Conservation (phyloP, 495 filamentous ascomycete genomes). For the Xylaria cubensis region DNA sequence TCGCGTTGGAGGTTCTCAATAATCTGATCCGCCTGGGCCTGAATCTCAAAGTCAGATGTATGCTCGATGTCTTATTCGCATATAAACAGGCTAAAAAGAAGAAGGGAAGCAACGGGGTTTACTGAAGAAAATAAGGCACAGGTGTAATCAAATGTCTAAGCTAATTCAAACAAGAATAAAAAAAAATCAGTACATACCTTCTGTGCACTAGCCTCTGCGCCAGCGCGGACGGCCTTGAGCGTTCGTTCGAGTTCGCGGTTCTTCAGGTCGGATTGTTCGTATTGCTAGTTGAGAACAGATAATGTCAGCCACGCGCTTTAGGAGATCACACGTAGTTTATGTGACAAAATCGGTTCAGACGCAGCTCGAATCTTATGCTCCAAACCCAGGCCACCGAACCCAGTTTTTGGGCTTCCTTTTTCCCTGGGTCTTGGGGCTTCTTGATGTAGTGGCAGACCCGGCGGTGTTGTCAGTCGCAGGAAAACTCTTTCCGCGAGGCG, state of each 20-base stretch:
- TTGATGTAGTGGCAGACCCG: not conserved
- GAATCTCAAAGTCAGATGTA: constrained; percentile 31
- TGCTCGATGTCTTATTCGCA: not conserved
- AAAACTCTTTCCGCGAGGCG: constrained; percentile 1
- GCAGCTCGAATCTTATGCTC: not conserved
- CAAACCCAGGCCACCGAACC: constrained; percentile 7
- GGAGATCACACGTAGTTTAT: not conserved
- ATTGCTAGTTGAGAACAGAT: constrained; percentile 44
- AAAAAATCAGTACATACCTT: constrained; percentile 50
- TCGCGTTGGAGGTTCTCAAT: constrained; percentile 80
- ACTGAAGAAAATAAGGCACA: constrained; percentile 24
- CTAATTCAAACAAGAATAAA: constrained; percentile 12
- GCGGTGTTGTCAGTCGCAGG: not conserved
- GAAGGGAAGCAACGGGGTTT: not conserved
- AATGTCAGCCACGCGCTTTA: constrained; percentile 25
- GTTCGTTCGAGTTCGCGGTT: constrained; percentile 55
- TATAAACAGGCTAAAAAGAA: not conserved
- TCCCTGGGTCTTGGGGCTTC: not conserved
- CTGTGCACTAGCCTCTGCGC: constrained; percentile 51
- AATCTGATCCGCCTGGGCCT: constrained; percentile 65
- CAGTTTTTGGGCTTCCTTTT: not conserved
- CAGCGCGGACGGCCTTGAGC: constrained; percentile 52
- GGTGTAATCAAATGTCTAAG: not conserved
- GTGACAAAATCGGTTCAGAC: not conserved
- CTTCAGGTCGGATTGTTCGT: constrained; percentile 57